Conservation (phyloP, 176 grass and related monocot genomes). For the Cymbopogon citratus region DNA sequence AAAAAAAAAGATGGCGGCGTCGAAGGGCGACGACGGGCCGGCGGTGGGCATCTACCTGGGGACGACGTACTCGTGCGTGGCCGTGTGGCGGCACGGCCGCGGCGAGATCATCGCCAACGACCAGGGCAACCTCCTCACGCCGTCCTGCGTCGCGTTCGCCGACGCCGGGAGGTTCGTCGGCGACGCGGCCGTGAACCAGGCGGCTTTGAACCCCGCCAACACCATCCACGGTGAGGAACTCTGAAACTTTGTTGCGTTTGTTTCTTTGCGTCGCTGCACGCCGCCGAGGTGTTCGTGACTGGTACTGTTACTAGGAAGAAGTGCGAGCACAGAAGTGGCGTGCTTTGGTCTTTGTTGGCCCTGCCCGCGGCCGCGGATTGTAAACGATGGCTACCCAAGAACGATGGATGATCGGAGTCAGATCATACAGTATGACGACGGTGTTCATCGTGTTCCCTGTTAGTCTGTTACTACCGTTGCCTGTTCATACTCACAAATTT, state of each 20-base stretch:
- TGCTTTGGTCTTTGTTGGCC: not conserved
- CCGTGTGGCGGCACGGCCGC: constrained; percentile 10
- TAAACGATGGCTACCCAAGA: too few relatives aligned
- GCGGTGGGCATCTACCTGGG: constrained; percentile 19
- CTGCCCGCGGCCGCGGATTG: too few relatives aligned
- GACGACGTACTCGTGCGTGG: constrained; percentile 13
- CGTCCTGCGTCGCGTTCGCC: constrained; percentile 41
- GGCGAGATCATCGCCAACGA: constrained; percentile 42
- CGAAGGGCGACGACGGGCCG: not conserved
- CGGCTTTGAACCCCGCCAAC: too few relatives aligned
- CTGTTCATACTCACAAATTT: too few relatives aligned
- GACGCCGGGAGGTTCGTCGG: too few relatives aligned
- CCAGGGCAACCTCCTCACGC: constrained; percentile 70
- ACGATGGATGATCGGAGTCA: too few relatives aligned
- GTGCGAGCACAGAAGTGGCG: not conserved
- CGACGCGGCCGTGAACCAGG: too few relatives aligned
- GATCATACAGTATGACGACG: too few relatives aligned
- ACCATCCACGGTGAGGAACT: not conserved
- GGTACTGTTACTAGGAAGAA: not conserved
- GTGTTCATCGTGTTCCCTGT: too few relatives aligned
- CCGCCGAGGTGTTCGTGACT: not conserved
- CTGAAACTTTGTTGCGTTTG: not conserved
- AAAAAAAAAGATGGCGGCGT: too few relatives aligned
- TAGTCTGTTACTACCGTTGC: too few relatives aligned
- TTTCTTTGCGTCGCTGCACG: not conserved